Conservation (phyloP, 1,284 basidiomycete genomes). For the Tilletia horrida region DNA sequence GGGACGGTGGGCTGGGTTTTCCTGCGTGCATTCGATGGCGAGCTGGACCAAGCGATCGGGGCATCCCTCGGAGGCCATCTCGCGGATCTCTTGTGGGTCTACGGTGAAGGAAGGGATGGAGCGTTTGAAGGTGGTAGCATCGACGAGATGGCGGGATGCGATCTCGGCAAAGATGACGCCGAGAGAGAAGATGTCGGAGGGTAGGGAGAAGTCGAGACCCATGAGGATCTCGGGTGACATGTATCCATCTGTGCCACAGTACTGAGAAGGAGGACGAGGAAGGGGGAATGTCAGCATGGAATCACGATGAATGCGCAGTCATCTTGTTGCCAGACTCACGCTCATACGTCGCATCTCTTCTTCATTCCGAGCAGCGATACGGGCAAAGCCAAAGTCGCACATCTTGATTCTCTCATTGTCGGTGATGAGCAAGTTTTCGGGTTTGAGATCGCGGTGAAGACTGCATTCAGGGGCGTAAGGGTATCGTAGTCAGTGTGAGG, state of each 20-base stretch:
- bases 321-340: too few species aligned
- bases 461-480: too few species aligned
- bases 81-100: conserved; percentile 70
- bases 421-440: conserved; percentile 92
- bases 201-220: conserved; percentile 83
- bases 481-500: too few species aligned
- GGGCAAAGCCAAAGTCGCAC: conserved; percentile 88
- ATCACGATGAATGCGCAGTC: too few species aligned
- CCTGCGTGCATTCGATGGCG: conserved; percentile 71
- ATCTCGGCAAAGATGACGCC: conserved; percentile 95
- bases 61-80: conserved; percentile 70
- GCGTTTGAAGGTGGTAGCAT: conserved; percentile 57
- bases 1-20: conserved; percentile 70
- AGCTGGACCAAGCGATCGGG: conserved; percentile 74
- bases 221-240: conserved; percentile 81
- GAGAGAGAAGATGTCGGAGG: conserved; percentile 89
- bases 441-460: conserved; percentile 78
- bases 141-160: conserved; percentile 75
- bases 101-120: conserved; percentile 64
- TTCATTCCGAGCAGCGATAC: conserved; percentile 83
- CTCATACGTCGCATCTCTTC: conserved; percentile 87
- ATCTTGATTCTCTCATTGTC: conserved; percentile 89
- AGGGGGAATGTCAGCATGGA: not conserved
- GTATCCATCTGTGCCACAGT: conserved; percentile 81
- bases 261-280: conserved; percentile 52